Base-by-base conservation (phyloP, 192 early-diverging fungal genomes). In the Podochytrium sp. region DNA sequence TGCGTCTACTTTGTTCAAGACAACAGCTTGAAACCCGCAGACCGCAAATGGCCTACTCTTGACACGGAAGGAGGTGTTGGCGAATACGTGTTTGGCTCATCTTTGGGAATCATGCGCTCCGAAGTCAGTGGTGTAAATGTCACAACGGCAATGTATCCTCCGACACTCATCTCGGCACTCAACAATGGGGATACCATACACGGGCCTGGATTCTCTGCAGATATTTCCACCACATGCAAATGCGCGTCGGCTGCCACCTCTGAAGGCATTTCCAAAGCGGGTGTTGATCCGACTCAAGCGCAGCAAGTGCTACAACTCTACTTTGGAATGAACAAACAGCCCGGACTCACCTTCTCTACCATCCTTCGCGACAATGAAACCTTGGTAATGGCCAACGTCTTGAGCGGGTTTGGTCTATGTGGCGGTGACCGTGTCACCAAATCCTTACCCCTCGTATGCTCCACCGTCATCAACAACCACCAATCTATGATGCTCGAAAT, bases 381-480 rank as follows among this genome's bases (percentile, higher is more conserved):
- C 10, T 6, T 55, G 50, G 38, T 38, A 0, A 55, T 55, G 7
- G 52, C 52, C 35, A 69, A 69, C 35, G 27, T 35, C 2, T 69
- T 69, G 10, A 51, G 66, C 37, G 47, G 66, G 18, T 35, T 38
- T 55, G 40, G 35, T 3, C 27, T 55, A 20, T 69, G 66, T 39
- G 66, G 66, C 2, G 66, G 66, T 3, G n/a, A 47, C 29, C 7
- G 20, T 23, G 30, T 55, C 7, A 20, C 35, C 18, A 52, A 40
- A 69, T 16, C 16, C 16, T 3, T 56, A 12, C 52, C 52, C 0
- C 61, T 51, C 7, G 38, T 74, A 12, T 74, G 72, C 72, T 63
- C 47, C 29, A 74, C 72, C n/a, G 65, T n/a, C 2, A 65, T 74
- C 18, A 65, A 25, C 23, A 74, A 74, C 25, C 61, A 47, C 27